phyloP scores from a whole-genome alignment of 2,329 filamentous ascomycete species.

The Fusarium oxysporum region DNA sequence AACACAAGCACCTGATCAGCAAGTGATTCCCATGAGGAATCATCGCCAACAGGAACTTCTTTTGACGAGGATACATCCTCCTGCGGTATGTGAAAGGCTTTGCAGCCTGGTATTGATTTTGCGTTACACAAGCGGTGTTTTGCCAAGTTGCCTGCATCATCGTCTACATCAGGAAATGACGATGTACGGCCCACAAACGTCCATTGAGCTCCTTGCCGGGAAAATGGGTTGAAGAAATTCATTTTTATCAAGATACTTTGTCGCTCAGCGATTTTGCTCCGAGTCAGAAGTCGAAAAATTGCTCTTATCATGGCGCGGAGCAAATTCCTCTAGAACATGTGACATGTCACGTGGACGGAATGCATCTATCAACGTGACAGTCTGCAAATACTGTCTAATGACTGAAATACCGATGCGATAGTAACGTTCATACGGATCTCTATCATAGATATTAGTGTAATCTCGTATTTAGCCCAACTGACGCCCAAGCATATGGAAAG shows the following conservation, averaged over 20 bases:
- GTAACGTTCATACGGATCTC: too few species aligned
- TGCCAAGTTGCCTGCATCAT: constrained; percentile 53
- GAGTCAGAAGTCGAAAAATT: background rate
- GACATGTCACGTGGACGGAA: constrained; percentile 12
- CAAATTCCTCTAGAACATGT: background rate
- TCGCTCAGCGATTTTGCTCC: background rate
- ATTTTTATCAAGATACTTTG: constrained; percentile 17
- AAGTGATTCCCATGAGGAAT: constrained; percentile 53
- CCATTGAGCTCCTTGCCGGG: constrained; percentile 54
- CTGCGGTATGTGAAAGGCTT: constrained; percentile 64
- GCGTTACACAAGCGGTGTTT: constrained; percentile 53
- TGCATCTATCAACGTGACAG: too few species aligned
- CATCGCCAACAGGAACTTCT: constrained; percentile 52
- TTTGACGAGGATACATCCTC: constrained; percentile 51
- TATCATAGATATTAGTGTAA: too few species aligned
- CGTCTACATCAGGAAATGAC: constrained; percentile 64
- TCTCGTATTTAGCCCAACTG: background rate
- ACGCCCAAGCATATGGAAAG: background rate
- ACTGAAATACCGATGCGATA: too few species aligned
- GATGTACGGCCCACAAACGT: constrained; percentile 66
- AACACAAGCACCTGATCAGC: constrained; percentile 75
- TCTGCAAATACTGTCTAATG: too few species aligned
- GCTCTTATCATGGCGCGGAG: background rate
- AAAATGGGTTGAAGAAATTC: constrained; percentile 38
- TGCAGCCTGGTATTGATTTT: constrained; percentile 66